Percentiles rank a stretch among this genome's conserved stretches.
These are phyloP conservation scores for Trametes elegans DNA, from an alignment of 768 basidiomycete genomes.

Conservation along the genomic window DNA sequence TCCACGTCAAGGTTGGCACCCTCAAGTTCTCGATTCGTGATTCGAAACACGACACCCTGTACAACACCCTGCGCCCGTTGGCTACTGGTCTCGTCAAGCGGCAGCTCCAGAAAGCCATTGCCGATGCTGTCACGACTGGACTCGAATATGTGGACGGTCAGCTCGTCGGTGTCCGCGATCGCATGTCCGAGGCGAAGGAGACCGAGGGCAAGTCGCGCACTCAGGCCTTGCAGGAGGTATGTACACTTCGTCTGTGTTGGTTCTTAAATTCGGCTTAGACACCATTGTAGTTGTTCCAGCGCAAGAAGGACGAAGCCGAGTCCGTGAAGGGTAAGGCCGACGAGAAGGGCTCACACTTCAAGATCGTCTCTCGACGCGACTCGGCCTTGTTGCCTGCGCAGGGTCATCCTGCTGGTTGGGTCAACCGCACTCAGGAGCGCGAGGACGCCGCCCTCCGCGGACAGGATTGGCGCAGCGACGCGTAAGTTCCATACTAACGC, in stretches of 20 bases:
- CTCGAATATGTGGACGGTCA: constrained; percentile 89
- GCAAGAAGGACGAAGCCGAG: constrained; percentile 49
- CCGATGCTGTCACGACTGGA: constrained; percentile 71
- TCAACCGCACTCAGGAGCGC: constrained; percentile 50
- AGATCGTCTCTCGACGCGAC: constrained; percentile 73
- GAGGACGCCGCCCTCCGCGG: constrained; percentile 43
- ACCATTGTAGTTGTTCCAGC: constrained; percentile 51
- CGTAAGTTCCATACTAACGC: constrained; percentile 32
- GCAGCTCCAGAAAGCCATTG: constrained; percentile 59
- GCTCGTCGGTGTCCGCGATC: constrained; percentile 81
- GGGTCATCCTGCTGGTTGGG: constrained; percentile 72
- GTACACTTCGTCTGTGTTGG: constrained; percentile 19
- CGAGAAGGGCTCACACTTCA: constrained; percentile 64
- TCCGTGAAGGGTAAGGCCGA: constrained; percentile 40
- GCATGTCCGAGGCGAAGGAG: constrained; percentile 63
- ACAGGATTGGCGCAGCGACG: constrained; percentile 53
- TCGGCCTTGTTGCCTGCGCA: constrained; percentile 58
- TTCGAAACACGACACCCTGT: constrained; percentile 84
- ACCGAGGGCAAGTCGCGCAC: constrained; percentile 40
- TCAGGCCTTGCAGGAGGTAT: constrained; percentile 60
- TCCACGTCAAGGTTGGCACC: constrained; percentile 79
- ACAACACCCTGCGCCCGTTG: constrained; percentile 79
- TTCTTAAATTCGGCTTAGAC: neutral
- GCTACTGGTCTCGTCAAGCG: constrained; percentile 83
- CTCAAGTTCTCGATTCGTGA: constrained; percentile 92